phyloP scores from a whole-genome alignment of 2,329 filamentous ascomycete genomes.

The Elsinoe perseae region DNA sequence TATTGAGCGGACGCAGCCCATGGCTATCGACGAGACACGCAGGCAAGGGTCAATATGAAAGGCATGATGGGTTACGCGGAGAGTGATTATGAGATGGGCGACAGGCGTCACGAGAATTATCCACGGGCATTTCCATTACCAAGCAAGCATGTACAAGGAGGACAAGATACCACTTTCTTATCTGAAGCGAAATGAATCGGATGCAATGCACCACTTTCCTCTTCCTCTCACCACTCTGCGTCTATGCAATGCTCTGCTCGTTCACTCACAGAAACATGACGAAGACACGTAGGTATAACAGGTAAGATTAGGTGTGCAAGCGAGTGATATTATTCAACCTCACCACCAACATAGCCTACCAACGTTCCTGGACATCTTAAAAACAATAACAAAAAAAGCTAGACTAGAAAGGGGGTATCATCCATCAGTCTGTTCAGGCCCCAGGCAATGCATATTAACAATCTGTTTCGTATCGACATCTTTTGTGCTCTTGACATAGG shows the following conservation, averaged over 20 bases:
- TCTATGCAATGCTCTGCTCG: too few species aligned
- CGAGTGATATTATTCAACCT: not conserved
- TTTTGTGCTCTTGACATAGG: slow-evolving; percentile 15
- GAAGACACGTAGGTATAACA: too few species aligned
- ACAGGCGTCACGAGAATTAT: not conserved
- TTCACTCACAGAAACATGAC: not conserved
- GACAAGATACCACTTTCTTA: not conserved
- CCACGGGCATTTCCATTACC: not conserved
- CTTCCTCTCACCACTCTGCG: too few species aligned
- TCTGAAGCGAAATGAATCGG: not conserved
- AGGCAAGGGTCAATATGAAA: too few species aligned
- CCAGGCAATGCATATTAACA: slow-evolving; percentile 12
- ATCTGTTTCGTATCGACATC: not conserved
- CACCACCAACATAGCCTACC: not conserved
- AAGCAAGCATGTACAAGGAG: not conserved
- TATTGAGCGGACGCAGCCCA: too few species aligned
- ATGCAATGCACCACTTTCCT: not conserved
- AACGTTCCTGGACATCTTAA: not conserved
- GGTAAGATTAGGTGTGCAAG: not conserved
- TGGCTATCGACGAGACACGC: not conserved
- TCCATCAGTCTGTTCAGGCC: slow-evolving; percentile 13
- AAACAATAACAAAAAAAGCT: slow-evolving; percentile 1
- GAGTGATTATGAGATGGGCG: too few species aligned
- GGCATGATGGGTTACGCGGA: too few species aligned
- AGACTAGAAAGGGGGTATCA: slow-evolving; percentile 8